Evolutionary conservation across 176 grass and related monocot species (phyloP).

Genomic region (Zoysia pacifica): DNA sequence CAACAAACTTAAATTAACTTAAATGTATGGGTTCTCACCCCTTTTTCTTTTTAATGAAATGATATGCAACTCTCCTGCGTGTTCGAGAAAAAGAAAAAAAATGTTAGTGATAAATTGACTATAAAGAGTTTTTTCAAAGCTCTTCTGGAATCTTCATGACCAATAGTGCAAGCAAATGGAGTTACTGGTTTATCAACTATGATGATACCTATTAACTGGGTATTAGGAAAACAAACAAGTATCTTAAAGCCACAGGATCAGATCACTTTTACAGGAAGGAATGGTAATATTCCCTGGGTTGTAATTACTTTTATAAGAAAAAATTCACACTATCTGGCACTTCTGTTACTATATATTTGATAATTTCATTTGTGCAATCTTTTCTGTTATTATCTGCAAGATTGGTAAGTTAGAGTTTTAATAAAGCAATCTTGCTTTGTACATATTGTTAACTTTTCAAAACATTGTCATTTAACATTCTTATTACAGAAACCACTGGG

Average conservation of each 20-base stretch:
- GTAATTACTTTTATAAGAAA: neutral
- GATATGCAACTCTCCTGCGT: too few species aligned
- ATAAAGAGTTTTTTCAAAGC: conserved; percentile 18
- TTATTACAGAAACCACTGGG: conserved; percentile 79
- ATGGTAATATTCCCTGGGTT: neutral
- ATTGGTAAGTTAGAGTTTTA: neutral
- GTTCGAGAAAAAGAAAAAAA: too few species aligned
- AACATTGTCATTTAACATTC: conserved; percentile 4
- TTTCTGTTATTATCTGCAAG: conserved; percentile 5
- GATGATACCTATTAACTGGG: conserved; percentile 13
- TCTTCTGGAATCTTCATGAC: conserved; percentile 3
- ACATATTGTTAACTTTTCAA: neutral
- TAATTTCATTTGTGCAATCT: neutral
- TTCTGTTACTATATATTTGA: conserved; percentile 3
- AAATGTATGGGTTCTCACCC: too few species aligned
- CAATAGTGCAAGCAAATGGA: conserved; percentile 7
- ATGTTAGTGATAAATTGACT: conserved; percentile 5
- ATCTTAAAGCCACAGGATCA: neutral
- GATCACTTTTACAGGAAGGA: neutral
- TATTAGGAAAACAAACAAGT: neutral
- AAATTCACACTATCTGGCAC: neutral
- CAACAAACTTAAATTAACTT: neutral
- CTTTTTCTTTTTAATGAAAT: too few species aligned
- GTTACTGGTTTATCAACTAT: conserved; percentile 19
- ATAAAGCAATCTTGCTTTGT: neutral